These are phyloP conservation scores for Durotheca rogersii DNA, from an alignment of 495 filamentous ascomycete genomes.

Conservation along the genomic window DNA sequence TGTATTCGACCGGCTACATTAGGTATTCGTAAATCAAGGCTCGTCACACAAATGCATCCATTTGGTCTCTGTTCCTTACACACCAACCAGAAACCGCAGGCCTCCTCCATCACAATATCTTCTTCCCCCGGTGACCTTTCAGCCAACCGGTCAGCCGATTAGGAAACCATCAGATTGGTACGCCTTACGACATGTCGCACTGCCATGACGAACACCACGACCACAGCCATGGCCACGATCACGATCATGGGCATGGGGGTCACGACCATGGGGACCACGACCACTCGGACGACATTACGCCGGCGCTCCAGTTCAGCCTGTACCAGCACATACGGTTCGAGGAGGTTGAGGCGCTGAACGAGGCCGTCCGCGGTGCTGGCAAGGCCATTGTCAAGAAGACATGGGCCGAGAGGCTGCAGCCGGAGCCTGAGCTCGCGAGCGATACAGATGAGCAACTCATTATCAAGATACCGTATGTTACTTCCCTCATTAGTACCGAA, in stretches of 20 bases:
- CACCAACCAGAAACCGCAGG: too few species aligned
- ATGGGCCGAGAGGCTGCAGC: slow-evolving; percentile 74
- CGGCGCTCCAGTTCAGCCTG: slow-evolving; percentile 81
- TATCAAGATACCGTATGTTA: slow-evolving; percentile 82
- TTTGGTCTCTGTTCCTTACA: too few species aligned
- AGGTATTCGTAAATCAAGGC: too few species aligned
- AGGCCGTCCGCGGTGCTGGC: slow-evolving; percentile 65
- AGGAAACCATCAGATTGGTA: too few species aligned
- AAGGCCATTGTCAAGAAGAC: slow-evolving; percentile 81
- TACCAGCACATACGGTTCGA: slow-evolving; percentile 92
- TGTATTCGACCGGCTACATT: too few species aligned
- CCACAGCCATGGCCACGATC: slow-evolving; percentile 35
- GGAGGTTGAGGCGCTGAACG: slow-evolving; percentile 82
- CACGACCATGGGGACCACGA: slow-evolving; percentile 56
- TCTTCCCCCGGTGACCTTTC: too few species aligned
- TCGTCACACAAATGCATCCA: too few species aligned
- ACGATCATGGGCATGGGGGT: slow-evolving; percentile 26
- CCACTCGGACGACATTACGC: slow-evolving; percentile 87
- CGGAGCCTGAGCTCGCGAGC: slow-evolving; percentile 73
- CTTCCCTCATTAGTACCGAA: not conserved
- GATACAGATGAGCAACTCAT: slow-evolving; percentile 92
- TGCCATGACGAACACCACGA: slow-evolving; percentile 48
- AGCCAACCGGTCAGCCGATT: too few species aligned
- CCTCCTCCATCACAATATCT: too few species aligned
- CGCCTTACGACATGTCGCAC: slow-evolving; percentile 53